A percentile compares a stretch with the other conserved stretches of the same genome.
Conservation (phyloP, 164 flowering plant species). For the Saururus chinensis region DNA sequence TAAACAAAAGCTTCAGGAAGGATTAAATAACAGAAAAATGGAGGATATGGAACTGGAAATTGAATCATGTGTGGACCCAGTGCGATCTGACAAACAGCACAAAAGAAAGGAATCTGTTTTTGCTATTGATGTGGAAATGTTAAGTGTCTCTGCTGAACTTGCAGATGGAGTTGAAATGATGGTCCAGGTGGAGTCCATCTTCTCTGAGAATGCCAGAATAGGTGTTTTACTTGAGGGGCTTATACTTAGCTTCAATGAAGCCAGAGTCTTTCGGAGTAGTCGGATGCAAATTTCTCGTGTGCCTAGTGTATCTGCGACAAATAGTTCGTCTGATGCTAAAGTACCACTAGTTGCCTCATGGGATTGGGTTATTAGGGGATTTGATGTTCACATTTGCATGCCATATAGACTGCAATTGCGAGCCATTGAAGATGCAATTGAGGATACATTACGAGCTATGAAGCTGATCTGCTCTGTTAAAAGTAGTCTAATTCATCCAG, state of each 20-base stretch:
- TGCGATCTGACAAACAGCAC: slow-evolving; percentile 31
- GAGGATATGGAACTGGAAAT: slow-evolving; percentile 27
- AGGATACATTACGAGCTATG: slow-evolving; percentile 84
- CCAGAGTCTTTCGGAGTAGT: slow-evolving; percentile 73
- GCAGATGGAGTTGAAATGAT: slow-evolving; percentile 70
- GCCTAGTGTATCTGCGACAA: slow-evolving; percentile 41
- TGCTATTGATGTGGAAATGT: slow-evolving; percentile 91
- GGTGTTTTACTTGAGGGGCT: slow-evolving; percentile 97
- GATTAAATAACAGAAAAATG: slow-evolving; percentile 18
- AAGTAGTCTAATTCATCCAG: slow-evolving; percentile 44
- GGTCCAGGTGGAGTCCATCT: slow-evolving; percentile 66
- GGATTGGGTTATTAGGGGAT: slow-evolving; percentile 98
- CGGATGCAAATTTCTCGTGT: slow-evolving; percentile 95
- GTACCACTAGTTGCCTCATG: slow-evolving; percentile 34
- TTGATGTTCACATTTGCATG: slow-evolving; percentile 91
- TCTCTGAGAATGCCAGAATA: slow-evolving; percentile 83
- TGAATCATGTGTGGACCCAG: slow-evolving; percentile 30
- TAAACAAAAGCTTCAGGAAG: slow-evolving; percentile 44
- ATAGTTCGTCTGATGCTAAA: slow-evolving; percentile 35
- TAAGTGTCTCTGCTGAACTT: slow-evolving; percentile 69
- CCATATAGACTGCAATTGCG: slow-evolving; percentile 88
- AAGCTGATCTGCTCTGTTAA: slow-evolving; percentile 71
- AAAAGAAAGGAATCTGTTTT: slow-evolving; percentile 73
- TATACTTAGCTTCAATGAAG: slow-evolving; percentile 57
- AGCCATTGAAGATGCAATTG: slow-evolving; percentile 97